Evolutionary conservation across 1,139 yeast genomes (phyloP).

Genomic region (Eremothecium cymbalariae): DNA sequence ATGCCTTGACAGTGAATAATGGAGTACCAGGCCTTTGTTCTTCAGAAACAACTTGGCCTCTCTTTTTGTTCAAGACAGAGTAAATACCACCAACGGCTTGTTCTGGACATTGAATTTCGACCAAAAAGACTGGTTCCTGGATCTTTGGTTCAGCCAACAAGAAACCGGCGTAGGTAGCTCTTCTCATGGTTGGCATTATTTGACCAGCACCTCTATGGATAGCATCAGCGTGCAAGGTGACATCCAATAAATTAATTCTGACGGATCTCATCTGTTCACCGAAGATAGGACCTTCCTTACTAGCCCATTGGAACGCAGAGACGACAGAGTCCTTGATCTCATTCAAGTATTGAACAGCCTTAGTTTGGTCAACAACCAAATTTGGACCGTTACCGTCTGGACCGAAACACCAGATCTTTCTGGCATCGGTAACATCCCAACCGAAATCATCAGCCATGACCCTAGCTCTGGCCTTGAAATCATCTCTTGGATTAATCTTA

Average conservation of each 20-base stretch:
- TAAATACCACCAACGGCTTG: conserved; percentile 99
- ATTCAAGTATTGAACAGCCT: conserved; percentile 98
- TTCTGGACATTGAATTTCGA: conserved; percentile 99
- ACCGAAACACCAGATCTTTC: conserved; percentile 99
- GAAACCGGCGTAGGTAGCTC: conserved; percentile 97
- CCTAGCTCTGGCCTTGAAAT: conserved; percentile 99
- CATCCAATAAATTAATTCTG: conserved; percentile 98
- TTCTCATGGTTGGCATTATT: conserved; percentile 99
- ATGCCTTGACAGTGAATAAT: conserved; percentile 97
- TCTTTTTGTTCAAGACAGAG: conserved; percentile 98
- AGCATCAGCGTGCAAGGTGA: conserved; percentile 99
- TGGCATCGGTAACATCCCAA: conserved; percentile 99
- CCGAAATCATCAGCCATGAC: conserved; percentile 97
- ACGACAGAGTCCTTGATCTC: conserved; percentile 99
- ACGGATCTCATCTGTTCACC: conserved; percentile 95
- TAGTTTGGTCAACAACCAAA: conserved; percentile 98
- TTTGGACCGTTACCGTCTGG: conserved; percentile 99
- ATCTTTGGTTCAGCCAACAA: conserved; percentile 97
- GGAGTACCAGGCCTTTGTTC: conserved; percentile 99
- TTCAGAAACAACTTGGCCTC: conserved; percentile 99
- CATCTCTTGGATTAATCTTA: conserved; percentile 90
- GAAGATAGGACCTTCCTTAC: conserved; percentile 98
- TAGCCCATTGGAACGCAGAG: conserved; percentile 99
- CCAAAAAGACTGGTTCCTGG: conserved; percentile 99
- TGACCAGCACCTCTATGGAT: conserved; percentile 99